Evolutionary conservation across 1,284 basidiomycete genomes (phyloP), one percentile per base, ranked within the genome.

Genomic region (Nidula niveotomentosa): DNA sequence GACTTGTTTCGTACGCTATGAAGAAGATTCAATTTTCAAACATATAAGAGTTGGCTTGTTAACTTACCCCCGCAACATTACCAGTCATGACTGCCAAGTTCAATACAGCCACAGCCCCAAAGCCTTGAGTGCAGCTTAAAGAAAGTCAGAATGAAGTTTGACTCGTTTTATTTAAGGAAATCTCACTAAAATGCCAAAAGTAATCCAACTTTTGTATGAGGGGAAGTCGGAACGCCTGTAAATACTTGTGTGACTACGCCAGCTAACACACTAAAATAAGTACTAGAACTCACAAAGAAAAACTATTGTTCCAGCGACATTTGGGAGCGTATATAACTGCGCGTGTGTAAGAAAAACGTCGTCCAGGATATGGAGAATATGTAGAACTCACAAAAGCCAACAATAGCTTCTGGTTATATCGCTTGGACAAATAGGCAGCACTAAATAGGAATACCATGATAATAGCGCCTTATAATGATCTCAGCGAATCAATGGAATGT

Each of bases 361-460:
- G 23, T 23, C 23, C 23, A 23, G 23, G 23, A 23, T 23, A 23
- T 23, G 23, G 23, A 23, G 23, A 23, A 23, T 23, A 23, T 23
- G 17, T 39, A 4, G 8, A n/a, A 65, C 75, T 59, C 53, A 77
- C 75, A 56, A 77, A 75, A 17, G 73, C 76, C 34, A 77, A 68
- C 2, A 78, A 41, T 12, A 80, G 64, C 57, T 76, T 78, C 65
- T 81, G 77, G 48, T 73, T 72, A 52, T 69, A 75, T 23, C 64
- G 57, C 55, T 73, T 78, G 2, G 78, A 76, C 10, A 80, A 63
- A 55, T 72, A 79, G 2, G 78, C 75, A 0, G 73, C 74, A 48
- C 69, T 73, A 65, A 81, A 80, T 23, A 81, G 64, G 62, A 79
- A 77, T 1, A 64, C 15, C 75, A 81, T 79, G 58, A 79, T 79